Evolutionary conservation across 1,139 yeast genomes (phyloP).

Genomic region (Protomyces gravidus): DNA sequence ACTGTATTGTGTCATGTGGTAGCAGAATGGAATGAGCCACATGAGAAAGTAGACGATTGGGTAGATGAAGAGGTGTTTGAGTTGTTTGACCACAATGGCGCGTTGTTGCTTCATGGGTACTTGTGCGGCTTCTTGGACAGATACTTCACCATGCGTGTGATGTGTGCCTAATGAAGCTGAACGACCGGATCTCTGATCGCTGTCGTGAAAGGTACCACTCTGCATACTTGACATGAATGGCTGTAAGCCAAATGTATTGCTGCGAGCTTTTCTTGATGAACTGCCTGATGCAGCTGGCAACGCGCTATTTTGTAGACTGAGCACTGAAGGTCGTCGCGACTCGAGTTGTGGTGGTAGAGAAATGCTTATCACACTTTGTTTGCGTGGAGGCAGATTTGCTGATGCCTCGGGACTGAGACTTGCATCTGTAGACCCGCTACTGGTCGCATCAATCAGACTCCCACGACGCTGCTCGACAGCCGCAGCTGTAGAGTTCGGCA

Average conservation of each 20-base stretch:
- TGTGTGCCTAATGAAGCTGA: background rate
- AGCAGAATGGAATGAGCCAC: constrained; percentile 25
- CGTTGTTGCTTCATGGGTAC: constrained; percentile 12
- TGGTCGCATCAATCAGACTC: background rate
- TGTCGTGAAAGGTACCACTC: background rate
- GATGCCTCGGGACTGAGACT: background rate
- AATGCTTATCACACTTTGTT: background rate
- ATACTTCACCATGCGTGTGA: background rate
- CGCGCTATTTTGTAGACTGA: background rate
- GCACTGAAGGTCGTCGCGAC: constrained; percentile 2
- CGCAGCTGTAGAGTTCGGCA: background rate
- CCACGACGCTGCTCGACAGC: background rate
- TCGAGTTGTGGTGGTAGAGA: constrained; percentile 2
- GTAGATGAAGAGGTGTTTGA: constrained; percentile 24
- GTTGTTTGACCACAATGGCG: constrained; percentile 11
- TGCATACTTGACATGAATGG: background rate
- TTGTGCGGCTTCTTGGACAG: background rate
- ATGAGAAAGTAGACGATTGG: constrained; percentile 25
- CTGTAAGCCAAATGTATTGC: background rate
- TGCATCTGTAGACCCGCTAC: background rate
- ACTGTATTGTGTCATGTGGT: constrained; percentile 23
- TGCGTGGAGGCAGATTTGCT: background rate
- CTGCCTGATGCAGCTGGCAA: background rate
- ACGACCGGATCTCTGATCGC: background rate
- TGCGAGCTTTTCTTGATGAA: background rate